Evolutionary conservation across 176 grass and related monocot genomes (phyloP), one percentile per base, ranked within the genome.

Genomic region (Hyparrhenia diplandra): DNA sequence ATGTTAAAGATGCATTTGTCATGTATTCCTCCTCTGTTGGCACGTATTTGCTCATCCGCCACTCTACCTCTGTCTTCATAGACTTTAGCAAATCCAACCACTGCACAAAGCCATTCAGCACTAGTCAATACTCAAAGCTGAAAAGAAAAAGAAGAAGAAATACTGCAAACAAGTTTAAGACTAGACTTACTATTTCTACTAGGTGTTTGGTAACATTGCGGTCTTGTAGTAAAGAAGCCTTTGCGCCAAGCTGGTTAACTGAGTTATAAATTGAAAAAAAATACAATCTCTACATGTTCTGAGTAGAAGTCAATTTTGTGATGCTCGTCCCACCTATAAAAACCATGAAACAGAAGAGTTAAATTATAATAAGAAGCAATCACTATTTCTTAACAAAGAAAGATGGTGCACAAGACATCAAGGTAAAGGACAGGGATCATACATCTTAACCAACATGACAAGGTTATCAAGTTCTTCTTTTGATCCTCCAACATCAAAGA

Each of bases 401-500:
- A 2, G 59, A 62, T 14, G 24, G 10, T 72, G 40, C 40, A 18
- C 43, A 20, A 72, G 13, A 20, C 42, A 49, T 29, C 7, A 13
- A 0, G 25, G 39, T 72, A 20, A 49, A 72, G 14, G 25, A 30
- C 45, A 2, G 34, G 73, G 24, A 46, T 6, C 72, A 13, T 92
- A 97, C 91, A 66, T 90, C 73, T 94, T 87, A 30, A 90, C 81
- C 81, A 97, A 85, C 13, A 43, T 4, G n/a, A 94, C 45, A 10
- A 97, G 89, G 65, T 82, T 86, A 81, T 87, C 58, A 18, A 90
- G 40, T 70, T 97, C 94, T 78, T 94, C 89, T 64, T 51, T 80
- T 32, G 94, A 97, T 80, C 94, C 91, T 51, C 80, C 87, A 57
- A 90, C 37, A 42, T 97, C 94, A 39, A 97, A 97, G 76, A 97